A percentile compares a stretch with the other conserved stretches of the same genome.
Evolutionary conservation across 306 rosid species (phyloP).

Genomic region (Medicago lupulina): DNA sequence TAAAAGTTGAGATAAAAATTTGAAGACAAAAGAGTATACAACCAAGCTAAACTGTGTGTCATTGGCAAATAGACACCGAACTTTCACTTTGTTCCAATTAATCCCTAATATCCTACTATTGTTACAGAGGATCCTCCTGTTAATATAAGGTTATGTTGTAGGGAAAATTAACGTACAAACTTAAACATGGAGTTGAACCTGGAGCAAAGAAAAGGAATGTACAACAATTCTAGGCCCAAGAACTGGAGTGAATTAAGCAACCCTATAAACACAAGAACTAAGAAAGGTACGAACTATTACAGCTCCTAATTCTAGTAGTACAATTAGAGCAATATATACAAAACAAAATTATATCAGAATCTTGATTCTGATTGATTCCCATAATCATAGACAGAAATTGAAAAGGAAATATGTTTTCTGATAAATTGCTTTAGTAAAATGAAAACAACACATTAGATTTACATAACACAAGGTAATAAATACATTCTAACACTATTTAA

Average conservation of each 20-base stretch:
- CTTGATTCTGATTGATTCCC: background rate
- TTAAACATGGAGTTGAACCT: background rate
- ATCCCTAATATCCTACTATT: no score
- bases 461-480: background rate
- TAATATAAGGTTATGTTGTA: no score
- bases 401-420: background rate
- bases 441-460: background rate
- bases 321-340: background rate
- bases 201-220: background rate
- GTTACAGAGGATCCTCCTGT: no score
- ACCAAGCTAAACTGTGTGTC: background rate
- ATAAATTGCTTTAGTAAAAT: background rate
- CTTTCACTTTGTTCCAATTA: background rate
- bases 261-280: background rate
- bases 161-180: background rate
- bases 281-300: background rate
- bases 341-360: background rate
- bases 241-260: background rate
- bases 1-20: slow-evolving; percentile 27
- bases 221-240: background rate
- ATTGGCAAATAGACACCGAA: slow-evolving; percentile 5
- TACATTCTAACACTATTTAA: background rate
- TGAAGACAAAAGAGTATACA: slow-evolving; percentile 7
- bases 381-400: background rate
- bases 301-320: background rate